Evolutionary conservation across 2,329 filamentous ascomycete genomes (phyloP).

Genomic region (Cordyceps fumosorosea): DNA sequence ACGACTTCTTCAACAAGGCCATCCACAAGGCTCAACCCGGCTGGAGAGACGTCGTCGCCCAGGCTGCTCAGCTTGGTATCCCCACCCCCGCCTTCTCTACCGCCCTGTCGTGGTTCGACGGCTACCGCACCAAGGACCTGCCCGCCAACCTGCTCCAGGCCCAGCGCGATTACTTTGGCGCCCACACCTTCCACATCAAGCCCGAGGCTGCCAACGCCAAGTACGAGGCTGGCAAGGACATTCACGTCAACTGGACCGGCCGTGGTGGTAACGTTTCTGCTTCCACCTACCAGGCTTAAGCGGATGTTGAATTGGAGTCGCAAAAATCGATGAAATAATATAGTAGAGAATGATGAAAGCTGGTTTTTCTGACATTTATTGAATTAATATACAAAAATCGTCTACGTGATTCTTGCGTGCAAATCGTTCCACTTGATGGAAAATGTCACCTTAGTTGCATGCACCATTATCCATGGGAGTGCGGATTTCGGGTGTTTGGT

Average conservation of each 20-base stretch:
- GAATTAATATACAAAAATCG: constrained; percentile 7
- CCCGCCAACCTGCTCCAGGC: constrained; percentile 98
- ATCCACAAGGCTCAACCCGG: constrained; percentile 93
- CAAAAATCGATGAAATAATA: not conserved
- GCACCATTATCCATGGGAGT: constrained; percentile 40
- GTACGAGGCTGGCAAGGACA: constrained; percentile 80
- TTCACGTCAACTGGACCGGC: constrained; percentile 99
- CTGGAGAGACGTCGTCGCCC: constrained; percentile 87
- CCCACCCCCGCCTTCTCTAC: constrained; percentile 95
- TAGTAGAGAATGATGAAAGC: constrained; percentile 10
- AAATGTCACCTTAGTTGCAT: constrained; percentile 49
- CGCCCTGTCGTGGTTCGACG: constrained; percentile 96
- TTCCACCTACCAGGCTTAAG: constrained; percentile 94
- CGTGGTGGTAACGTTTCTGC: constrained; percentile 95
- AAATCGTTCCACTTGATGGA: not conserved
- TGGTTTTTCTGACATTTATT: not conserved
- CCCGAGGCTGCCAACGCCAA: constrained; percentile 68
- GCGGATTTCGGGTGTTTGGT: constrained; percentile 48
- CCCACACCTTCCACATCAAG: constrained; percentile 86
- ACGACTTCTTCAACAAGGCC: constrained; percentile 99
- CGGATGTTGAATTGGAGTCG: not conserved
- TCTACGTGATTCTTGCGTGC: not conserved
- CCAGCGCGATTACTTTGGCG: constrained; percentile 99
- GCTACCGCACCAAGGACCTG: constrained; percentile 93
- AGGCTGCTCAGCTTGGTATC: constrained; percentile 89